phyloP scores from a whole-genome alignment of 495 filamentous ascomycete genomes.

The Xylaria intraflava region DNA sequence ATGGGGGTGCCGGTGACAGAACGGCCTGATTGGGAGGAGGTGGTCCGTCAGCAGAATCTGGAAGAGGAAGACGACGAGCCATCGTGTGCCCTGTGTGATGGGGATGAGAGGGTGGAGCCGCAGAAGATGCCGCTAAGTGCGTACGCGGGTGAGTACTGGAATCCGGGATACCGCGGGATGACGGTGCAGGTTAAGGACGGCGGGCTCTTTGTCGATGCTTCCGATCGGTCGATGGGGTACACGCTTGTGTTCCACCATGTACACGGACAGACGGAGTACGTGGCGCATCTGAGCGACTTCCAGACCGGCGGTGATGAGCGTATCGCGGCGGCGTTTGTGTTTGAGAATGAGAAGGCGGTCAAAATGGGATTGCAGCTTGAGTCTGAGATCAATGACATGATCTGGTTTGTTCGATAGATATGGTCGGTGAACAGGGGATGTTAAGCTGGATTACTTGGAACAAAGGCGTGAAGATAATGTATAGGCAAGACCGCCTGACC shows the following conservation, averaged over 20 bases:
- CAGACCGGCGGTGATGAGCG: constrained; percentile 4
- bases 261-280: constrained; percentile 16
- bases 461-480: too few species aligned
- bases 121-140: constrained; percentile 24
- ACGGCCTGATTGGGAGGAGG: not conserved
- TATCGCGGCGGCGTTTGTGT: constrained; percentile 18
- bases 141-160: constrained; percentile 35
- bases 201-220: constrained; percentile 30
- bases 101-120: constrained; percentile 17
- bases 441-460: too few species aligned
- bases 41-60: not conserved
- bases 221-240: constrained; percentile 23
- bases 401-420: constrained; percentile 33
- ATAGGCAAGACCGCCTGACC: too few species aligned
- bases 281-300: not conserved
- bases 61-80: constrained; percentile 10
- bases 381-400: constrained; percentile 14
- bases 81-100: constrained; percentile 3
- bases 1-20: constrained; percentile 21
- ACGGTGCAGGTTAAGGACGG: constrained; percentile 17
- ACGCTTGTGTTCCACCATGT: constrained; percentile 20
- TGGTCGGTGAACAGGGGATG: too few species aligned
- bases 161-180: constrained; percentile 34
- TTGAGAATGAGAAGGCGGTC: constrained; percentile 15
- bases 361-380: constrained; percentile 24